phyloP scores from a whole-genome alignment of 2,329 filamentous ascomycete species.

The Fusarium sp. region DNA sequence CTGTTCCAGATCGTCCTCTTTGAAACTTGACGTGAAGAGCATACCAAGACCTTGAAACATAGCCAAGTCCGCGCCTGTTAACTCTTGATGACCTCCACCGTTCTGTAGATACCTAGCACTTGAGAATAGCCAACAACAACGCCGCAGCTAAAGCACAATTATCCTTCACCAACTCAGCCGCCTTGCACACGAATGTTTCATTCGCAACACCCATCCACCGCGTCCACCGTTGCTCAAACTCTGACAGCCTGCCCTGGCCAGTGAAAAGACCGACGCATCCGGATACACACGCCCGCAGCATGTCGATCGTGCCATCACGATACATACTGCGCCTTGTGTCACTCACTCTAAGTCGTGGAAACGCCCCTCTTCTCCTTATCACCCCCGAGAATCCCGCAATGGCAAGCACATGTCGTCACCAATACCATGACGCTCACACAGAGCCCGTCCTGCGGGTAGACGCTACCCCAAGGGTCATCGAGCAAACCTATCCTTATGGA shows the following conservation, averaged over 20 bases:
- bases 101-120: too few relatives aligned
- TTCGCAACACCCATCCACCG: not conserved
- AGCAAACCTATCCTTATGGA: not conserved
- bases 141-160: not conserved
- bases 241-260: not conserved
- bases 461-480: not conserved
- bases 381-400: not conserved
- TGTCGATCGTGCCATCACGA: slow-evolving; percentile 17
- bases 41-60: not conserved
- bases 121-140: too few relatives aligned
- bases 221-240: not conserved
- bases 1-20: not conserved
- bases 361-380: not conserved
- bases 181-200: not conserved
- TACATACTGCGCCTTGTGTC: slow-evolving; percentile 22
- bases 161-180: not conserved
- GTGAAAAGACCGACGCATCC: not conserved
- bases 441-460: not conserved
- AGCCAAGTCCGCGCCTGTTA: not conserved
- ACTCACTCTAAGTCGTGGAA: not conserved
- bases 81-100: not conserved
- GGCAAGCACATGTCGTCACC: not conserved
- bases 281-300: not conserved
- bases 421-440: too few relatives aligned
- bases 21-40: not conserved